Base-by-base conservation (phyloP, 1,284 basidiomycete genomes). In the Fistulinella cinereoalba region DNA sequence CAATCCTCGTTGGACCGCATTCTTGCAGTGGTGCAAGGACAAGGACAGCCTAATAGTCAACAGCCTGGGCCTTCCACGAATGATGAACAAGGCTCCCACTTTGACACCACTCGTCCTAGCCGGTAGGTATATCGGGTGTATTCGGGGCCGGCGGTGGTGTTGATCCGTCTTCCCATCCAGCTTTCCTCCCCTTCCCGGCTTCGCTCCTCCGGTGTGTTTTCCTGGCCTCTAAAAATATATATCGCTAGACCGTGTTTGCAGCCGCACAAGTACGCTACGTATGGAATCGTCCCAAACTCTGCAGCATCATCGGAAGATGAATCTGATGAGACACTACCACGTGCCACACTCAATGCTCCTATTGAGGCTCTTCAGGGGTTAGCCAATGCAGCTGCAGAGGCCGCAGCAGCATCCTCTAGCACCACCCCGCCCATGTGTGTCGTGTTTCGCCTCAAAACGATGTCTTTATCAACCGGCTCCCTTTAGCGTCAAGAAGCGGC, bases 331-430 rank as follows among this genome's bases (percentile, higher is more conserved):
- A 87, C 90, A 0, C 71, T 93, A 6, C 87, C 90, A 13, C 78
- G 89, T 31, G 79, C 86, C 22, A 81, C 85, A 28, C 72, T 95
- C 53, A 91, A 88, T 51, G 92, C 93, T 0, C 93, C 93, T 1
- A 96, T 96, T 49, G 92, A 96, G 63, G 93, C 93, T 5, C 72
- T 96, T 27, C 89, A 96, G 62, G 91, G 92, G 3, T 74, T 96
- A 37, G 93, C 92, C 12, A 95, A 96, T 63, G 92, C 92, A 3
- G 92, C 92, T 5, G 93, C 91, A 21, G 92, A 94, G 66, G 89
- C 92, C 3, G 92, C 93, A 1, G 86, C 88, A 4, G 86, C 77
- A 3, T 79, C 88, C 3, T 75, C 72, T 13, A 46, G 67, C 6
- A 61, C 67, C 24, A 55, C 70, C 33, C 41, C n/a, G n/a, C n/a